phyloP scores from a whole-genome alignment of 768 basidiomycete species.

The Baorangia bicolor region DNA sequence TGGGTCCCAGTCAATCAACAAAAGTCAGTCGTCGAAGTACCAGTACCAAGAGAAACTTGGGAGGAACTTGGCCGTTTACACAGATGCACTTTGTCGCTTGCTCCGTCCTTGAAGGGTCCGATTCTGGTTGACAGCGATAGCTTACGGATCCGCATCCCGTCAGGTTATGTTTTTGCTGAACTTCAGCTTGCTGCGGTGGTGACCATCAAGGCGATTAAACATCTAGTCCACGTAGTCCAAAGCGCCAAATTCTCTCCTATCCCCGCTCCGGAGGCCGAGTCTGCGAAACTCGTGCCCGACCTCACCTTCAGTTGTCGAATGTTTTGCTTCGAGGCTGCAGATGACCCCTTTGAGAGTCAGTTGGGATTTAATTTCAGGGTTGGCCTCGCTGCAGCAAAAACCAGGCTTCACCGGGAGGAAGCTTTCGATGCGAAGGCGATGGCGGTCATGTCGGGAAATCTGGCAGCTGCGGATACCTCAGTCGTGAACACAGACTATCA shows the following conservation, averaged over 20 bases:
- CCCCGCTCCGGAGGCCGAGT: slow-evolving; percentile 66
- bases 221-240: slow-evolving; percentile 58
- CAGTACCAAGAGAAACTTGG: slow-evolving; percentile 50
- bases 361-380: slow-evolving; percentile 73
- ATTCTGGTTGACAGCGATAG: slow-evolving; percentile 61
- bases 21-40: slow-evolving; percentile 31
- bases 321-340: slow-evolving; percentile 74
- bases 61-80: slow-evolving; percentile 69
- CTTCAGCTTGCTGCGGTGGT: slow-evolving; percentile 70
- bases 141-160: slow-evolving; percentile 75
- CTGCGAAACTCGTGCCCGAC: slow-evolving; percentile 67
- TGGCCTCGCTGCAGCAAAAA: slow-evolving; percentile 68
- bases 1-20: slow-evolving; percentile 55
- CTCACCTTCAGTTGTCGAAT: slow-evolving; percentile 57
- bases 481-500: slow-evolving; percentile 56
- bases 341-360: slow-evolving; percentile 80
- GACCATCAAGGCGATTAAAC: slow-evolving; percentile 70
- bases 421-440: slow-evolving; percentile 79
- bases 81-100: slow-evolving; percentile 45
- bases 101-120: slow-evolving; percentile 31
- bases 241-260: slow-evolving; percentile 52
- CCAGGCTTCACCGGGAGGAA: slow-evolving; percentile 71
- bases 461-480: slow-evolving; percentile 31
- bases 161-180: slow-evolving; percentile 71
- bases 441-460: slow-evolving; percentile 44